These are phyloP conservation scores for Penicillium cinerascens DNA, from an alignment of 495 filamentous ascomycete genomes.

Conservation along the genomic window DNA sequence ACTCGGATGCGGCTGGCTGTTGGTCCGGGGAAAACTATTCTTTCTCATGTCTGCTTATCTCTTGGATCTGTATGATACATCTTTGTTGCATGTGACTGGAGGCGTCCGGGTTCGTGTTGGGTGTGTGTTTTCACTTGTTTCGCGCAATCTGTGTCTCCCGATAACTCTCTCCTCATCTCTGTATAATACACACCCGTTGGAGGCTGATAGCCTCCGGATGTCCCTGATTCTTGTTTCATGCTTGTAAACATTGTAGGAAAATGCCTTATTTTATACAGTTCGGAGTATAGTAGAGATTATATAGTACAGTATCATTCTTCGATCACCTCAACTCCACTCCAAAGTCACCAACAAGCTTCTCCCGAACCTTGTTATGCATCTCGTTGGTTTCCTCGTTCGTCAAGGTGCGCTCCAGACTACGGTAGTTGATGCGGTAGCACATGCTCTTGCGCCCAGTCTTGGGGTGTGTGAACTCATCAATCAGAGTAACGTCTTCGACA, in stretches of 20 bases:
- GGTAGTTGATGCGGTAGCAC: slow-evolving; percentile 91
- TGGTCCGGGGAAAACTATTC: slow-evolving; percentile 19
- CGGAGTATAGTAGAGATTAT: slow-evolving; percentile 6
- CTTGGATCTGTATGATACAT: slow-evolving; percentile 44
- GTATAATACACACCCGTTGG: slow-evolving; percentile 31
- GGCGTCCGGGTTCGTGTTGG: slow-evolving; percentile 34
- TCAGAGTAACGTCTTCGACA: slow-evolving; percentile 79
- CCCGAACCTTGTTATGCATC: slow-evolving; percentile 64
- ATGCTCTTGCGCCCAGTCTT: slow-evolving; percentile 75
- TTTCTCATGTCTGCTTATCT: slow-evolving; percentile 23
- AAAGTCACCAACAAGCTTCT: slow-evolving; percentile 60
- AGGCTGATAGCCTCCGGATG: slow-evolving; percentile 6
- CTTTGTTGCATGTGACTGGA: slow-evolving; percentile 33
- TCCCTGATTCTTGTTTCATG: background rate
- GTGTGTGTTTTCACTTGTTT: slow-evolving; percentile 22
- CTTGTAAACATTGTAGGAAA: background rate
- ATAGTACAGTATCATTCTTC: slow-evolving; percentile 10
- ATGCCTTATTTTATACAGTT: slow-evolving; percentile 19
- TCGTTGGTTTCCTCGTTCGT: slow-evolving; percentile 74
- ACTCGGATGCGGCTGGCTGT: slow-evolving; percentile 25
- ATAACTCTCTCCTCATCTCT: slow-evolving; percentile 37
- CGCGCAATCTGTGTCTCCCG: slow-evolving; percentile 15
- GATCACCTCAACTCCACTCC: slow-evolving; percentile 76
- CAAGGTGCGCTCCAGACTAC: slow-evolving; percentile 83
- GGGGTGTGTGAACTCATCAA: slow-evolving; percentile 88